These are phyloP conservation scores for Taphrina pruni DNA, from an alignment of 1,139 yeast genomes.

Conservation along the genomic window DNA sequence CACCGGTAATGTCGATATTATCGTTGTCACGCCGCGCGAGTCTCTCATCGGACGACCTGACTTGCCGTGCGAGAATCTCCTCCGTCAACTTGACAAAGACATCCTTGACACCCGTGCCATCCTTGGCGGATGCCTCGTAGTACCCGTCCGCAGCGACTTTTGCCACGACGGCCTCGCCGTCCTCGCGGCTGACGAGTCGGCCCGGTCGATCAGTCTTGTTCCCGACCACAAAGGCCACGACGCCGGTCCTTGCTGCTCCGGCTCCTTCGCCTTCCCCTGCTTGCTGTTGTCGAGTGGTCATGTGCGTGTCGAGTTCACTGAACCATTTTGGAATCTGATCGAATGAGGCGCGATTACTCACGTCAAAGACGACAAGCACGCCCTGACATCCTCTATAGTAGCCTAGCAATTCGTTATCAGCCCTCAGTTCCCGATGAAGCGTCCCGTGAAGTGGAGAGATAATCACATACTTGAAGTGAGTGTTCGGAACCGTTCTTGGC, in stretches of 20 bases:
- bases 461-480: slow-evolving; percentile 23
- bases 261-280: background rate
- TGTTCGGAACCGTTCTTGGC: slow-evolving; percentile 39
- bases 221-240: slow-evolving; percentile 33
- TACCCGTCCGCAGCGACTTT: slow-evolving; percentile 31
- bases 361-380: slow-evolving; percentile 33
- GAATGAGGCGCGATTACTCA: slow-evolving; percentile 34
- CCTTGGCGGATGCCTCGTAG: slow-evolving; percentile 32
- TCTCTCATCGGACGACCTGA: background rate
- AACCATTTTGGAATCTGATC: slow-evolving; percentile 38
- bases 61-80: slow-evolving; percentile 18
- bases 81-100: slow-evolving; percentile 30
- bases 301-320: slow-evolving; percentile 28
- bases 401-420: background rate
- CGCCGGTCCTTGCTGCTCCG: background rate
- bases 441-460: background rate
- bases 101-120: slow-evolving; percentile 9
- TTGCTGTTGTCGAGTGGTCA: background rate
- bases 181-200: slow-evolving; percentile 28
- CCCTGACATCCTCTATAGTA: slow-evolving; percentile 40
- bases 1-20: background rate
- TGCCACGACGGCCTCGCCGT: slow-evolving; percentile 20
- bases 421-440: background rate
- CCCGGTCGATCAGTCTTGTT: slow-evolving; percentile 39
- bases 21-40: background rate